Evolutionary conservation across 192 early-diverging fungal species (phyloP).

Genomic region (Tieghemiomyces parasiticus): DNA sequence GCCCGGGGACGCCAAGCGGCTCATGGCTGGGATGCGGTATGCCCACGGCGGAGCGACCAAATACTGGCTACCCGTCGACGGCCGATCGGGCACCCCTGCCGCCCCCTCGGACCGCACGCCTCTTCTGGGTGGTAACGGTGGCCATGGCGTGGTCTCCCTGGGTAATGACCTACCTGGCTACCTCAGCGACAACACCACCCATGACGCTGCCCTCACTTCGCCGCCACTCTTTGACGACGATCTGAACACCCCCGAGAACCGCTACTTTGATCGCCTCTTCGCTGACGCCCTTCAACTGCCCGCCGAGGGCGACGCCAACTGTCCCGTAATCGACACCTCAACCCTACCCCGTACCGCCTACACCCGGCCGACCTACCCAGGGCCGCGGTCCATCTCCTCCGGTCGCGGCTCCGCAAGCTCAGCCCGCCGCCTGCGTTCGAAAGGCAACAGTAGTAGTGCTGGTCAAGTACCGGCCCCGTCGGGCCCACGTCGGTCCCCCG

Average conservation of each 20-base stretch:
- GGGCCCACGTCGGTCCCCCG: no score
- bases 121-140: neutral
- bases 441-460: no score
- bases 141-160: neutral
- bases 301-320: constrained; percentile 17
- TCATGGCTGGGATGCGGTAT: constrained; percentile 35
- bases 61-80: constrained; percentile 36
- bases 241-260: neutral
- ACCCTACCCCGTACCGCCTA: neutral
- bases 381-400: no score
- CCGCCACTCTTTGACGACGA: neutral
- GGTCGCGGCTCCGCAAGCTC: no score
- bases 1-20: constrained; percentile 14
- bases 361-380: neutral
- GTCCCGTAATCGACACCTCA: constrained; percentile 15
- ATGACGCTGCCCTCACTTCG: neutral
- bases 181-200: neutral
- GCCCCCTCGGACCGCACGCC: constrained; percentile 6
- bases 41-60: constrained; percentile 31
- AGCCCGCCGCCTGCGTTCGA: no score
- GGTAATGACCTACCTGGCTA: neutral
- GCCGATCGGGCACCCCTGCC: constrained; percentile 24
- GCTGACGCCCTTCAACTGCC: constrained; percentile 12
- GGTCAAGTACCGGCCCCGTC: no score
- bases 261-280: neutral